These are phyloP conservation scores for Mycosphaerelloides madeirae DNA, from an alignment of 2,329 filamentous ascomycete species.

Conservation along the genomic window DNA sequence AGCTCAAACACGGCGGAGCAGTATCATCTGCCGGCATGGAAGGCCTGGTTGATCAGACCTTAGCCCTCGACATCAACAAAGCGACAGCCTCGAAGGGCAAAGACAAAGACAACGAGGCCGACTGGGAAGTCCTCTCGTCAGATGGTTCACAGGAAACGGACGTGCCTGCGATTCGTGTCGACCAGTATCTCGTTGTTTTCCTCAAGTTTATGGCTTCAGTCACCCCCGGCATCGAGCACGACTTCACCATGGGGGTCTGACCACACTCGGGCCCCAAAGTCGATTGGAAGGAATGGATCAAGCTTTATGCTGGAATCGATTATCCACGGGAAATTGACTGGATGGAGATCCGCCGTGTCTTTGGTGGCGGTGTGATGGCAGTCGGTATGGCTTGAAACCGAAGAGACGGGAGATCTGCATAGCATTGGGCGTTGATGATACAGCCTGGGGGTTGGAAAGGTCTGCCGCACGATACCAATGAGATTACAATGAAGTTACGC, in stretches of 20 bases:
- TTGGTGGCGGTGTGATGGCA: conserved; percentile 28
- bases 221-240: conserved; percentile 93
- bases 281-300: conserved; percentile 20
- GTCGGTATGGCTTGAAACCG: conserved; percentile 20
- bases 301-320: conserved; percentile 24
- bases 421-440: too few species aligned
- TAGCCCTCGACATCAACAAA: conserved; percentile 49
- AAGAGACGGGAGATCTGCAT: too few species aligned
- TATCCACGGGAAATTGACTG: conserved; percentile 27
- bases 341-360: conserved; percentile 28
- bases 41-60: conserved; percentile 77
- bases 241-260: conserved; percentile 93
- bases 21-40: conserved; percentile 64
- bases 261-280: conserved; percentile 16
- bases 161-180: conserved; percentile 77
- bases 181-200: conserved; percentile 84
- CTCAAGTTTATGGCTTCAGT: conserved; percentile 72
- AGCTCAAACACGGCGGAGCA: conserved; percentile 56
- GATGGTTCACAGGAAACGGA: conserved; percentile 59
- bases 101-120: conserved; percentile 48
- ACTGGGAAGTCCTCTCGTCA: conserved; percentile 58
- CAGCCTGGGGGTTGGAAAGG: too few species aligned
- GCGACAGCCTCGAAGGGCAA: conserved; percentile 34
- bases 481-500: too few species aligned
- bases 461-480: too few species aligned